Evolutionary conservation across 345 rosid genomes (phyloP), one percentile per base, ranked within the genome.

Genomic region (Hypericum androsaemum): DNA sequence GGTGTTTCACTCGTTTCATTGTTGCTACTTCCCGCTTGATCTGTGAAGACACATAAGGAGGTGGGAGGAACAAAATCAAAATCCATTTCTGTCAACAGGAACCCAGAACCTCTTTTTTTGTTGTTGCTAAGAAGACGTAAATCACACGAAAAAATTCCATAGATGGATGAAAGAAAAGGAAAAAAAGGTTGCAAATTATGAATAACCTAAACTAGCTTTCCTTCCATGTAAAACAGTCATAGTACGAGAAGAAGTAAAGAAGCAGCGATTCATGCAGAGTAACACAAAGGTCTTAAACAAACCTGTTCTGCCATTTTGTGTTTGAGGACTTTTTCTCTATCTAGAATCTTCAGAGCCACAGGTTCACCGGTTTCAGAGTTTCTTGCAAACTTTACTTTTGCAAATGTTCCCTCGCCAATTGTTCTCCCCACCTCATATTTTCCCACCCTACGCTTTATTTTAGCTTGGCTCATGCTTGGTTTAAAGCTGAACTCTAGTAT

Each of bases 281-380:
- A 22, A 22, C 32, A 22, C 16, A 47, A 46, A 14, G 9, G 12
- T 0, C 62, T n/a, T 53, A 40, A 39, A 54, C 52, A 36, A 49
- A 90, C 98, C 98, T 82, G 98, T 68, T 88, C 98, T 68, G 94
- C 77, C 89, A 92, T 88, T 77, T 85, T 88, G 75, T 92, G 86
- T 71, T 83, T 85, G 52, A 92, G 88, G 64, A 92, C 95, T 74
- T 88, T 92, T 58, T 92, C 96, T 69, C 83, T 88, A 68, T 92
- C 98, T 37, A 92, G 92, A 58, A 92, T 85, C 82, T 92, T 92
- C 63, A 92, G 73, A 57, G 98, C 96, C 16, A 92, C 98, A 10
- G 81, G 72, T 13, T 84, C 86, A 14, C 88, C 86, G 0, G 89
- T 92, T 69, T 84, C 82, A 6, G 94, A 85, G 59, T 88, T 92